Percentiles rank a stretch among this genome's conserved stretches.
phyloP scores from a whole-genome alignment of 331 rosid species.

The Quercus phellos region DNA sequence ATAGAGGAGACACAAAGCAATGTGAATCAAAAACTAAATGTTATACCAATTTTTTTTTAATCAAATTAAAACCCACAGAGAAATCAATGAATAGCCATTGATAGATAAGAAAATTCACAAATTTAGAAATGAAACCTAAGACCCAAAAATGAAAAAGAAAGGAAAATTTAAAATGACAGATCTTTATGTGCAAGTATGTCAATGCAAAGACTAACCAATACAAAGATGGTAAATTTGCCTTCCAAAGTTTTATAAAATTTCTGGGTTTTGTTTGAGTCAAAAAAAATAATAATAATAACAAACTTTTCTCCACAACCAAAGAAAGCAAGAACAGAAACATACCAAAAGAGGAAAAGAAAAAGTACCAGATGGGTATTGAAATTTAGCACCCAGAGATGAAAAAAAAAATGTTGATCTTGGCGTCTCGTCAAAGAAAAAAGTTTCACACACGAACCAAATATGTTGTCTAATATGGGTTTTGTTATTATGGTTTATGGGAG shows the following conservation, averaged over 20 bases:
- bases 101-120: not conserved
- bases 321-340: not conserved
- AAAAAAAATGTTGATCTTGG: not conserved
- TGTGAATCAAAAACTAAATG: not conserved
- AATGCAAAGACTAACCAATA: not conserved
- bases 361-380: not conserved
- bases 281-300: not conserved
- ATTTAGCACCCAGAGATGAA: not conserved
- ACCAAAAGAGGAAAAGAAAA: not conserved
- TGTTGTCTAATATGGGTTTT: constrained; percentile 11
- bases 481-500: not conserved
- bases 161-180: not conserved
- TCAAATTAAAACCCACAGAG: not conserved
- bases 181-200: not conserved
- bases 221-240: no score
- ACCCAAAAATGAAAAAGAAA: not conserved
- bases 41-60: not conserved
- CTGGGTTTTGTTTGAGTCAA: not conserved
- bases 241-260: no score
- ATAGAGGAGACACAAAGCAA: not conserved
- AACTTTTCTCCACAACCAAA: not conserved
- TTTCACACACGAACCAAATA: constrained; percentile 36
- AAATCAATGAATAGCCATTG: not conserved
- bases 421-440: not conserved
- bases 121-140: not conserved